Evolutionary conservation across 192 early-diverging fungal genomes (phyloP).

Genomic region (Coemansia sp.): DNA sequence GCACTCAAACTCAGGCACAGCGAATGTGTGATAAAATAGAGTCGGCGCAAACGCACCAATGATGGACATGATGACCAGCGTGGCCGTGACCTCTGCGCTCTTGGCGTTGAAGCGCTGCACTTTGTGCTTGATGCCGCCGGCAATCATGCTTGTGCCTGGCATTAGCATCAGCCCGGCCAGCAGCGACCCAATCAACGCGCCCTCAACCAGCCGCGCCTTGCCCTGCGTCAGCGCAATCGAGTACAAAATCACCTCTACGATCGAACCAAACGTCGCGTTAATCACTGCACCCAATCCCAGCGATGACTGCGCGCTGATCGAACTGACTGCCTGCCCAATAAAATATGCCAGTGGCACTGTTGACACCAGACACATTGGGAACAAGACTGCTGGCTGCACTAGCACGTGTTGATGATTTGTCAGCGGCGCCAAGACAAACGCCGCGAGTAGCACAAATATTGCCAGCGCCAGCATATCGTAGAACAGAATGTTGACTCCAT

Average conservation of each 20-base stretch:
- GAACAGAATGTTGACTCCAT: constrained; percentile 96
- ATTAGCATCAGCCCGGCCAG: constrained; percentile 85
- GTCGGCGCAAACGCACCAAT: constrained; percentile 93
- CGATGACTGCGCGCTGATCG: constrained; percentile 92
- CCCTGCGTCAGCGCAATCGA: constrained; percentile 84
- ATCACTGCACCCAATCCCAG: constrained; percentile 92
- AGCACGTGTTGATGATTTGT: constrained; percentile 56
- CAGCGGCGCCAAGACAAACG: constrained; percentile 66
- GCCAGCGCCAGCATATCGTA: constrained; percentile 87
- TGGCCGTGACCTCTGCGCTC: constrained; percentile 92
- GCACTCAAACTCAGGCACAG: constrained; percentile 57
- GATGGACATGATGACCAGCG: constrained; percentile 91
- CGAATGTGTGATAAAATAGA: constrained; percentile 91
- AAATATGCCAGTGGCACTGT: constrained; percentile 93
- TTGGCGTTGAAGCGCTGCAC: constrained; percentile 95
- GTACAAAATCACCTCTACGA: constrained; percentile 96
- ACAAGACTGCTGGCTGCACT: constrained; percentile 66
- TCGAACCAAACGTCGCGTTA: constrained; percentile 96
- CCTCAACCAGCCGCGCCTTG: constrained; percentile 84
- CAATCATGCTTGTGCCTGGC: constrained; percentile 94
- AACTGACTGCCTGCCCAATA: constrained; percentile 96
- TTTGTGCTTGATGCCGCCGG: constrained; percentile 85
- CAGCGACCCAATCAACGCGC: constrained; percentile 88
- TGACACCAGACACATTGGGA: constrained; percentile 68
- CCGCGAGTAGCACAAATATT: constrained; percentile 79